phyloP scores from a whole-genome alignment of 2,329 filamentous ascomycete species.

The Exophiala lecanii-corni region DNA sequence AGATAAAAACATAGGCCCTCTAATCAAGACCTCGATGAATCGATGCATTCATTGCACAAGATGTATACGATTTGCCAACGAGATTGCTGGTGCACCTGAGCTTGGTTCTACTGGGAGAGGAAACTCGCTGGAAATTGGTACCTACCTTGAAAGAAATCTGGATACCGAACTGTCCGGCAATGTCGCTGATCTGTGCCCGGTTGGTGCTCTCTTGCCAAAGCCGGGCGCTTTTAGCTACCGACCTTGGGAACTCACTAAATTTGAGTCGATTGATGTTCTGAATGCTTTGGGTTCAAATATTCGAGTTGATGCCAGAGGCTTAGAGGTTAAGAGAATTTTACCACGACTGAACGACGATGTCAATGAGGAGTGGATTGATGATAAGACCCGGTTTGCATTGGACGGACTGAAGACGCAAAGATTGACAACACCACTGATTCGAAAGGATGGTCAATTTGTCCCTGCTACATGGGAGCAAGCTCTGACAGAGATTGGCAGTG shows the following conservation, averaged over 20 bases:
- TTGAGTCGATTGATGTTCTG: slow-evolving; percentile 90
- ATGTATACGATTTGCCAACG: slow-evolving; percentile 96
- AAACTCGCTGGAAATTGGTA: slow-evolving; percentile 96
- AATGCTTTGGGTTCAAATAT: slow-evolving; percentile 93
- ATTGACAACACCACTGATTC: slow-evolving; percentile 85
- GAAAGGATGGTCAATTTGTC: slow-evolving; percentile 83
- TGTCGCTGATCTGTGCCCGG: slow-evolving; percentile 95
- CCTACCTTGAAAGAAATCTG: slow-evolving; percentile 90
- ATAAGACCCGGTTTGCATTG: slow-evolving; percentile 94
- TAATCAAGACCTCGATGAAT: slow-evolving; percentile 99
- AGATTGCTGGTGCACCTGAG: slow-evolving; percentile 91
- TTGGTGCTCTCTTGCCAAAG: slow-evolving; percentile 93
- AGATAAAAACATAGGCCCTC: slow-evolving; percentile 97
- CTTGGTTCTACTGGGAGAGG: slow-evolving; percentile 91
- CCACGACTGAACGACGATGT: slow-evolving; percentile 95
- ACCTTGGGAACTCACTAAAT: slow-evolving; percentile 95
- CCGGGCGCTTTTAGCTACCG: slow-evolving; percentile 95
- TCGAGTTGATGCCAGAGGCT: slow-evolving; percentile 82
- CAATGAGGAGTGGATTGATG: slow-evolving; percentile 99
- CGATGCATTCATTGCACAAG: slow-evolving; percentile 98
- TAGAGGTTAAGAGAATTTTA: slow-evolving; percentile 93
- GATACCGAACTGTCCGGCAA: slow-evolving; percentile 95
- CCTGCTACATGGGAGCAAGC: slow-evolving; percentile 95
- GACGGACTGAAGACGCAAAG: slow-evolving; percentile 96
- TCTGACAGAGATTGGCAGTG: slow-evolving; percentile 76